Conservation (phyloP, 306 rosid genomes). For the Quercus glauca region DNA sequence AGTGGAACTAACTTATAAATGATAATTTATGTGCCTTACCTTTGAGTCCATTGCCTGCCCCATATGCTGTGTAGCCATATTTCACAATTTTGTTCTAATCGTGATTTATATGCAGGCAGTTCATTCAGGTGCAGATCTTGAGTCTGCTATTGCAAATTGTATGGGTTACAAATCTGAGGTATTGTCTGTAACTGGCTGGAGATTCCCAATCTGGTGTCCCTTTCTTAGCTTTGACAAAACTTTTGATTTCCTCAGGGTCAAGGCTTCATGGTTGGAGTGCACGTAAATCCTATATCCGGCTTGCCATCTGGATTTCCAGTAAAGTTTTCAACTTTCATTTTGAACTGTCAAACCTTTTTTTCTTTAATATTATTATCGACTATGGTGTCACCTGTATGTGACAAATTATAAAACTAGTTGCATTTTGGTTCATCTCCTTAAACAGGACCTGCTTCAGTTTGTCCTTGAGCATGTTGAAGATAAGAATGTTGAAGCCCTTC, state of each 20-base stretch:
- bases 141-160: slow-evolving; percentile 80
- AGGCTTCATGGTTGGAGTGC: slow-evolving; percentile 99
- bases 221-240: slow-evolving; percentile 23
- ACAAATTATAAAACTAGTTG: slow-evolving; percentile 14
- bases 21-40: slow-evolving; percentile 5
- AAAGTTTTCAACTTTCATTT: slow-evolving; percentile 37
- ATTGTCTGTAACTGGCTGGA: slow-evolving; percentile 24
- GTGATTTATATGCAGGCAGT: slow-evolving; percentile 66
- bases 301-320: slow-evolving; percentile 87
- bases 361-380: neutral
- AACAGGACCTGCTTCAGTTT: slow-evolving; percentile 68
- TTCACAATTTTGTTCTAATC: slow-evolving; percentile 14
- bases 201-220: slow-evolving; percentile 7
- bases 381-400: slow-evolving; percentile 18
- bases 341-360: slow-evolving; percentile 4
- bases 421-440: slow-evolving; percentile 17
- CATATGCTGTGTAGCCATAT: slow-evolving; percentile 11
- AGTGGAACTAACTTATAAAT: neutral
- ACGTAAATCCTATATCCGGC: slow-evolving; percentile 86
- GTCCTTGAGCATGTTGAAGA: slow-evolving; percentile 74
- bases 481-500: slow-evolving; percentile 65
- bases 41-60: slow-evolving; percentile 22
- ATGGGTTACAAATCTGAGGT: slow-evolving; percentile 93
- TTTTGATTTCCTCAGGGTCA: slow-evolving; percentile 69
- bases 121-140: slow-evolving; percentile 99